A percentile compares a stretch with the other conserved stretches of the same genome.
Conservation (phyloP, 305 asterid genomes). For the Fraxinus floribunda region DNA sequence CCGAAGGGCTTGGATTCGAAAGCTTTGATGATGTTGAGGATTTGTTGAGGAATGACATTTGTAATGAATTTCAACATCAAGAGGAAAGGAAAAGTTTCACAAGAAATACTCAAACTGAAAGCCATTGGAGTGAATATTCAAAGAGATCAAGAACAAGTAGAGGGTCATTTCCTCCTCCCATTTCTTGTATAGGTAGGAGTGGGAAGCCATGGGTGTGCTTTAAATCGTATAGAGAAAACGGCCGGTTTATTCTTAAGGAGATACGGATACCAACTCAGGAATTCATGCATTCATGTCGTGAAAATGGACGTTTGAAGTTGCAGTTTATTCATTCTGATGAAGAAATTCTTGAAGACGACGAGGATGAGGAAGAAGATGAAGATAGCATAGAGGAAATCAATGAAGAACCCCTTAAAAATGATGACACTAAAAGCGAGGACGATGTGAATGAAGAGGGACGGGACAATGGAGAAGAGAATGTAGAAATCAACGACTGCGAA, state of each 20-base stretch:
- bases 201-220: slow-evolving; percentile 75
- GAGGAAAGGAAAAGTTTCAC: slow-evolving; percentile 20
- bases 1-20: slow-evolving; percentile 89
- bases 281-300: slow-evolving; percentile 67
- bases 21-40: slow-evolving; percentile 82
- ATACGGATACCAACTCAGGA: slow-evolving; percentile 66
- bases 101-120: slow-evolving; percentile 15
- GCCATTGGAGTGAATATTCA: slow-evolving; percentile 13
- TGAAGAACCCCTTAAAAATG: slow-evolving; percentile 3
- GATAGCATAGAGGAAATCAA: slow-evolving; percentile 11
- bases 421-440: slow-evolving; percentile 5
- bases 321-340: slow-evolving; percentile 60
- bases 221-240: slow-evolving; percentile 59
- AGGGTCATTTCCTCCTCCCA: slow-evolving; percentile 73
- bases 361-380: slow-evolving; percentile 24
- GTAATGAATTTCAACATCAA: slow-evolving; percentile 23
- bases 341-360: slow-evolving; percentile 45
- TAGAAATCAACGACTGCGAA: slow-evolving; percentile 4
- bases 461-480: not conserved
- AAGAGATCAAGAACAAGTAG: slow-evolving; percentile 40
- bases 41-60: slow-evolving; percentile 28
- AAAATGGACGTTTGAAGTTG: slow-evolving; percentile 70
- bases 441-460: slow-evolving; percentile 16
- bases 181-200: slow-evolving; percentile 66
- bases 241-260: slow-evolving; percentile 70